phyloP scores from a whole-genome alignment of 2,329 filamentous ascomycete genomes.

The Cryphonectria nitschkei region DNA sequence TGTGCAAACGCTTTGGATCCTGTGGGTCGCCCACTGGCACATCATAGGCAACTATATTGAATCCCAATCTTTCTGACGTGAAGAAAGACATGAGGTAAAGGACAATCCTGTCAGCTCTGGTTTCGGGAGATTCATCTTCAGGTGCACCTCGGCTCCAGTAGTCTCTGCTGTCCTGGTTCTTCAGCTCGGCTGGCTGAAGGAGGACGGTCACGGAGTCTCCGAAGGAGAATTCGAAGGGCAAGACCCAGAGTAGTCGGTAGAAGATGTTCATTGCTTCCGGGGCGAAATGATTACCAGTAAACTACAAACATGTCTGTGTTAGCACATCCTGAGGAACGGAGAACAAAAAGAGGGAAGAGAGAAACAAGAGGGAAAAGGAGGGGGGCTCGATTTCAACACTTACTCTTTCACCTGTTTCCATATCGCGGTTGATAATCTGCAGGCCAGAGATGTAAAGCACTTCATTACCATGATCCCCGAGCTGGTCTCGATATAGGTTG shows the following conservation, averaged over 20 bases:
- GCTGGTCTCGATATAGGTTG: not conserved
- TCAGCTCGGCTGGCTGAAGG: not conserved
- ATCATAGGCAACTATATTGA: not conserved
- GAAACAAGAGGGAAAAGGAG: no score
- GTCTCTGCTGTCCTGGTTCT: constrained; percentile 1
- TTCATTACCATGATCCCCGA: not conserved
- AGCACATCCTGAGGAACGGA: not conserved
- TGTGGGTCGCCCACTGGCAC: not conserved
- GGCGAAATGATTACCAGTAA: not conserved
- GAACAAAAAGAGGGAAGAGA: not conserved
- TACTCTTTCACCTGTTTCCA: not conserved
- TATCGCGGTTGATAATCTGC: not conserved
- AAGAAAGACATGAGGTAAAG: not conserved
- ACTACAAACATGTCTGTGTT: not conserved
- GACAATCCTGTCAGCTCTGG: not conserved
- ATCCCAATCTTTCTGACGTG: not conserved
- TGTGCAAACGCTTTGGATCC: not conserved
- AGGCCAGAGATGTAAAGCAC: not conserved
- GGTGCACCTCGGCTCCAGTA: not conserved
- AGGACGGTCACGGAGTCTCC: not conserved
- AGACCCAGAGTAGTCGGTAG: not conserved
- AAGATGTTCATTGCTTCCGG: not conserved
- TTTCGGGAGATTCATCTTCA: not conserved
- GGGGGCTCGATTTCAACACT: not conserved
- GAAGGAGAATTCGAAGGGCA: not conserved